These are phyloP conservation scores for Podospora fimiseda DNA, from an alignment of 495 filamentous ascomycete species.

Conservation along the genomic window DNA sequence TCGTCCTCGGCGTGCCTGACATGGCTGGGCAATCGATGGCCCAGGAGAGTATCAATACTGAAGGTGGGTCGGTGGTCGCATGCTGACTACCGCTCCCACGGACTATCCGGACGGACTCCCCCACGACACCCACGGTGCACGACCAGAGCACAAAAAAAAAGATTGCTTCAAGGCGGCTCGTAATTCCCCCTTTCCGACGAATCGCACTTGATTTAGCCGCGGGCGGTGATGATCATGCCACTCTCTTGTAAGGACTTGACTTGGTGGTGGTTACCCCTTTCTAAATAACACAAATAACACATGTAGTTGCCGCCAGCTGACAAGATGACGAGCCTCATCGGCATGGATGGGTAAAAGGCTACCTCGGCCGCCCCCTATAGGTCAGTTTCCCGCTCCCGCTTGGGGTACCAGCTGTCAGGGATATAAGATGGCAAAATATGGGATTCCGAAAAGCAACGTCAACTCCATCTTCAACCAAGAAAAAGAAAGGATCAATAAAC, in stretches of 20 bases:
- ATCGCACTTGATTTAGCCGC: conserved; percentile 27
- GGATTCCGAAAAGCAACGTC: not conserved
- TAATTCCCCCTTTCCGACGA: conserved; percentile 15
- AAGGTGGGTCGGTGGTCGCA: conserved; percentile 14
- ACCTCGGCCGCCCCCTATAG: conserved; percentile 1
- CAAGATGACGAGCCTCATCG: conserved; percentile 21
- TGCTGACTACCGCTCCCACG: conserved; percentile 11
- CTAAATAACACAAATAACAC: conserved; percentile 5
- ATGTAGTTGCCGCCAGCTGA: conserved; percentile 25
- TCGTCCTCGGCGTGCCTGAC: conserved; percentile 10
- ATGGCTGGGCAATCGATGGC: not conserved
- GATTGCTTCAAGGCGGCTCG: conserved; percentile 19
- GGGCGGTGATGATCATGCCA: conserved; percentile 15
- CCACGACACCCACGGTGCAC: conserved; percentile 20
- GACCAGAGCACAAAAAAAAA: conserved; percentile 19
- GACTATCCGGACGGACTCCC: conserved; percentile 25
- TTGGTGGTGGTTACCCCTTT: not conserved
- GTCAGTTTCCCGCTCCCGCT: not conserved
- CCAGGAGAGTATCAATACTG: not conserved
- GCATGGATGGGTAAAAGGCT: conserved; percentile 1
- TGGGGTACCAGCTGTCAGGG: conserved; percentile 11
- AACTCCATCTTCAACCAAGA: not conserved
- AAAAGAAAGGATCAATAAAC: not conserved
- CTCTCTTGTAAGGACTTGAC: not conserved
- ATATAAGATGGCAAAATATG: not conserved